Percentiles rank a stretch among this genome's conserved stretches.
phyloP scores from a whole-genome alignment of 2,329 filamentous ascomycete genomes.

The Beauveria sp. region DNA sequence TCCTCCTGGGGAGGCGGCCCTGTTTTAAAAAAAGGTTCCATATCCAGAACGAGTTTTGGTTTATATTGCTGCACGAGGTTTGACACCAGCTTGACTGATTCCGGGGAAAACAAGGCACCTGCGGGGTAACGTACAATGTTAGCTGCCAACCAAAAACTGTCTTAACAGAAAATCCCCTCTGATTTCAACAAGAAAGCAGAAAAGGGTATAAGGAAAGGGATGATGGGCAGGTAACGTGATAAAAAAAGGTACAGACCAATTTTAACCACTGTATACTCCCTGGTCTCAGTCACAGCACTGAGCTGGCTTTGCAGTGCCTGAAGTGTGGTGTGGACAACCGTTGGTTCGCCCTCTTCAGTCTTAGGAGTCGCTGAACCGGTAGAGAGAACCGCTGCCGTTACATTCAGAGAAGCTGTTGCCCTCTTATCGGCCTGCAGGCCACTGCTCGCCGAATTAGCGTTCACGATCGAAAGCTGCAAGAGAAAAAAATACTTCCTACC shows the following conservation, averaged over 20 bases:
- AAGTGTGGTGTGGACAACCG: neutral
- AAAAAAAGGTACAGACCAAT: neutral
- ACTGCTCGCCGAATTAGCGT: slow-evolving; percentile 4
- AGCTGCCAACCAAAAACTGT: neutral
- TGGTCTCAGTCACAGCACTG: neutral
- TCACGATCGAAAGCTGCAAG: neutral
- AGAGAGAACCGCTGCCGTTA: neutral
- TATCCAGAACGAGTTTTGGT: neutral
- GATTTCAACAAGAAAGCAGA: neutral
- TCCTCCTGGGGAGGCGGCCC: neutral
- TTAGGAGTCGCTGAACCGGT: neutral
- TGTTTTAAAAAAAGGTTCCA: slow-evolving; percentile 10
- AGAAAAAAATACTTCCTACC: neutral
- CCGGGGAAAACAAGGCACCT: neutral
- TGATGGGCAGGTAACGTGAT: neutral
- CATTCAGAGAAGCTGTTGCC: neutral
- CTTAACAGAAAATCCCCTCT: neutral
- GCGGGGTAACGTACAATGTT: neutral
- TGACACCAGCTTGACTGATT: neutral
- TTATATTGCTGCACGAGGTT: neutral
- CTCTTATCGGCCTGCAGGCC: slow-evolving; percentile 6
- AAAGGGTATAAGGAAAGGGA: neutral
- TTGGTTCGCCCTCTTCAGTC: neutral
- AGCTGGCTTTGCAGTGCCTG: neutral
- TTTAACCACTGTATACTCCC: neutral